Percentiles rank a stretch among this genome's conserved stretches.
These are phyloP conservation scores for Phytopythium kandeliae DNA, from an alignment of 352 stramenopile species.

Conservation along the genomic window DNA sequence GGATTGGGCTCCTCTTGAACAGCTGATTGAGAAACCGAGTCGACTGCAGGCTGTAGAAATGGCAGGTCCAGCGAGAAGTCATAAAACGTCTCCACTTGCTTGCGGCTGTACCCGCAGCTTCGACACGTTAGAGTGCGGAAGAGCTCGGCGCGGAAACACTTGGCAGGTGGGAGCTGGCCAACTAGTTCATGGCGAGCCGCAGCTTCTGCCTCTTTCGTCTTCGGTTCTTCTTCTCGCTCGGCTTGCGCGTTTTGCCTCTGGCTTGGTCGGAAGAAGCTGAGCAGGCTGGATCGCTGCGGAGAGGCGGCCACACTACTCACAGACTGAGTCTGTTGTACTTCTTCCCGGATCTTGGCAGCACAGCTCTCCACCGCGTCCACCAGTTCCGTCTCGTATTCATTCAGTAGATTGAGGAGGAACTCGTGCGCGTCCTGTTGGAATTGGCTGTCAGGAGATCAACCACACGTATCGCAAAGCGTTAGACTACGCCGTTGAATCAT, in stretches of 20 bases:
- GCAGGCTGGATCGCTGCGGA: slow-evolving; percentile 31
- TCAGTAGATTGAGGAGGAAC: slow-evolving; percentile 80
- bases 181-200: slow-evolving; percentile 35
- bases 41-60: slow-evolving; percentile 19
- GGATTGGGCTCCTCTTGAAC: slow-evolving; percentile 5
- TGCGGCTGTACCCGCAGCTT: slow-evolving; percentile 72
- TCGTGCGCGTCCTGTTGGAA: slow-evolving; percentile 86
- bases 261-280: slow-evolving; percentile 49
- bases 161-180: slow-evolving; percentile 51
- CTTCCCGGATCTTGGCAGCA: slow-evolving; percentile 10
- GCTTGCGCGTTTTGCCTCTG: neutral
- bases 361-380: slow-evolving; percentile 33
- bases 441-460: slow-evolving; percentile 26
- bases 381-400: slow-evolving; percentile 82
- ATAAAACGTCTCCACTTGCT: slow-evolving; percentile 78
- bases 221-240: slow-evolving; percentile 11
- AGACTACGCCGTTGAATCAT: slow-evolving; percentile 4
- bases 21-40: neutral
- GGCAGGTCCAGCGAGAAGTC: slow-evolving; percentile 85
- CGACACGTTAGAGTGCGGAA: slow-evolving; percentile 72
- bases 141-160: slow-evolving; percentile 76
- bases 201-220: slow-evolving; percentile 11
- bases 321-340: neutral
- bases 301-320: neutral
- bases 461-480: slow-evolving; percentile 7